Percentiles rank a stretch among this genome's conserved stretches.
These are phyloP conservation scores for Apiospora rasikravindrae DNA, from an alignment of 2,329 filamentous ascomycete species.

Conservation along the genomic window DNA sequence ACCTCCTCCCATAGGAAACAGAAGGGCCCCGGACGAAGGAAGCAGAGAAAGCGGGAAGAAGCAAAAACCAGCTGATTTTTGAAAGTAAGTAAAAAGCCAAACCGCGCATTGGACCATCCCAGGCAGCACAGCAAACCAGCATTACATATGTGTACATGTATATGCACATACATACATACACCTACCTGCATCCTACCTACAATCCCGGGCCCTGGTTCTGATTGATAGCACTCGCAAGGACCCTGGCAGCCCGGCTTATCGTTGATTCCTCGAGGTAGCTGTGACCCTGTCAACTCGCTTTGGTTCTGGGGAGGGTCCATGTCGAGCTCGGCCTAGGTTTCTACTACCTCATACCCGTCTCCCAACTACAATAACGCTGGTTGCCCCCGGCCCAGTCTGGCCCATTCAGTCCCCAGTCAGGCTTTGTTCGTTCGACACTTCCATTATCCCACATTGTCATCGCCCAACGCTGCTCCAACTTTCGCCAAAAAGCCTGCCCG, in stretches of 20 bases:
- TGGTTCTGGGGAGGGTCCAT: conserved; percentile 12
- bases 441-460: neutral
- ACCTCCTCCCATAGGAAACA: neutral
- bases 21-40: neutral
- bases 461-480: conserved; percentile 6
- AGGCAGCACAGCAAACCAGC: neutral
- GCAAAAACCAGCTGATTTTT: neutral
- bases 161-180: neutral
- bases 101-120: conserved; percentile 5
- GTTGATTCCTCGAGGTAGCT: conserved; percentile 12
- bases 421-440: conserved; percentile 12
- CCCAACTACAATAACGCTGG: neutral
- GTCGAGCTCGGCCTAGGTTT: conserved; percentile 4
- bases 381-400: neutral
- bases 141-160: neutral
- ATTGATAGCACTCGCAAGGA: conserved; percentile 7
- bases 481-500: neutral
- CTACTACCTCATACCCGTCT: neutral
- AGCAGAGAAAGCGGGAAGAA: neutral
- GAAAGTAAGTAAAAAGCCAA: conserved; percentile 2
- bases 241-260: conserved; percentile 10
- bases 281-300: conserved; percentile 11
- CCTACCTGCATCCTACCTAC: neutral
- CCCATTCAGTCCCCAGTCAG: neutral
- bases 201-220: conserved; percentile 5